Base-by-base conservation (phyloP, 2,329 filamentous ascomycete species). In the Ramularia endophylla region DNA sequence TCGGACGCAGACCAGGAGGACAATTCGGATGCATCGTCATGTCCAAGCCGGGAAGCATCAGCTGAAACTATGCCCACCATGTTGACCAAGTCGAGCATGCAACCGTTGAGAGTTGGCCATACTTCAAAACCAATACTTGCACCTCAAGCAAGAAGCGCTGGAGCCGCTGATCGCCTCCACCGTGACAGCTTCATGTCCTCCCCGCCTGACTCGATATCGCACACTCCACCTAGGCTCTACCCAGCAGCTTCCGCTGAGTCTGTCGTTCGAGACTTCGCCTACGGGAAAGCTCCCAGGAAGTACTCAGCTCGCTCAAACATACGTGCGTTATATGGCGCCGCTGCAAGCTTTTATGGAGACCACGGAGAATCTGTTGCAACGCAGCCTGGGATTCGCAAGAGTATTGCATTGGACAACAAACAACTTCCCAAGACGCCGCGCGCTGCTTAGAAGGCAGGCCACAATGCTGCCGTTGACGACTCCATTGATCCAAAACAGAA, bases 291-390 rank as follows among this genome's bases (percentile, higher is more conserved):
- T 20, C 18, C 29, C 25, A 28, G 41, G n/a, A 20, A 40, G 11
- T 28, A 12, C 18, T 47, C 40, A 5, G 18, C 17, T 17, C 37
- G 37, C 6, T 40, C 36, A 25, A 13, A 40, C 9, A 31, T 33
- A 13, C 34, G 25, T 13, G 17, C 34, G 12, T 13, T 16, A 9
- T 68, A 70, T 41, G 78, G 77, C 30, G 78, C 77, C 2, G 71
- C 78, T n/a, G 51, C 54, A 17, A 74, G 78, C 31, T 81, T 77
- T 58, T 81, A 81, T 55, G 70, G 71, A 37, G 78, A 81, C 53
- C 71, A 76, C 48, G 78, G 77, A 7, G 64, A 80, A 55, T 79
- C 75, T 16, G 77, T 81, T 5, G 56, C 63, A 8, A 57, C 65
- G 2, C 78, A 81, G 57, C 78, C 78, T 5, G 78, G 78, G 12